Evolutionary conservation across 306 rosid species (phyloP), one percentile per base, ranked within the genome.

Genomic region (Lathyrus aphaca): DNA sequence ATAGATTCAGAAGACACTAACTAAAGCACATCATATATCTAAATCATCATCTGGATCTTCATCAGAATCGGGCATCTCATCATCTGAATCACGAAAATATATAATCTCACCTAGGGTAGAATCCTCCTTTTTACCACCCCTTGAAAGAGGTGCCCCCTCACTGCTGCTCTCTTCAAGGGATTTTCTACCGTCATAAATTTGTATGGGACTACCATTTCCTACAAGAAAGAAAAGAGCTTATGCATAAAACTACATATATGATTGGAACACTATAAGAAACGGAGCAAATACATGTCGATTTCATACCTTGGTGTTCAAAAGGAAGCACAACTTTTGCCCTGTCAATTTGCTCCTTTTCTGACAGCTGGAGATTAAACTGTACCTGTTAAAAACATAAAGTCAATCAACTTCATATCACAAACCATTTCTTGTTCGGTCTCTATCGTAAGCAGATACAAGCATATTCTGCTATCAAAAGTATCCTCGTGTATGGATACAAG

Each of bases 31-130:
- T 66, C 68, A 93, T 71, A 93, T 93, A 74, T 93, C 98, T 75
- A 90, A 80, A 84, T 93, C 98, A 85, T 93, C 97, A 71, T 90
- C 97, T 23, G 97, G 98, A 75, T 93, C 98, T 83, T 93, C 98
- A 73, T 90, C 98, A 56, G 98, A 93, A 80, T 93, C 98, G 48
- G 97, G 98, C 90, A 84, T 93, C 86, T 93, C 97, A 69, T 87
- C 98, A 44, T 93, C 98, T 10, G 98, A 93, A 78, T 93, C 98
- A 2, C 96, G 94, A 18, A 79, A 86, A 78, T 90, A 93, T 79
- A 88, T 77, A 63, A 93, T 93, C 89, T 93, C 98, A 5, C 98
- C 98, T 27, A 67, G 83, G 74, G 86, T 57, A n/a, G 89, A 69
- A 14, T 68, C 88, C 66, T 79, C 87, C 46, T 77, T 79, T 37